phyloP scores from a whole-genome alignment of 1,139 yeast species.

The Yamadazyma aaseri region DNA sequence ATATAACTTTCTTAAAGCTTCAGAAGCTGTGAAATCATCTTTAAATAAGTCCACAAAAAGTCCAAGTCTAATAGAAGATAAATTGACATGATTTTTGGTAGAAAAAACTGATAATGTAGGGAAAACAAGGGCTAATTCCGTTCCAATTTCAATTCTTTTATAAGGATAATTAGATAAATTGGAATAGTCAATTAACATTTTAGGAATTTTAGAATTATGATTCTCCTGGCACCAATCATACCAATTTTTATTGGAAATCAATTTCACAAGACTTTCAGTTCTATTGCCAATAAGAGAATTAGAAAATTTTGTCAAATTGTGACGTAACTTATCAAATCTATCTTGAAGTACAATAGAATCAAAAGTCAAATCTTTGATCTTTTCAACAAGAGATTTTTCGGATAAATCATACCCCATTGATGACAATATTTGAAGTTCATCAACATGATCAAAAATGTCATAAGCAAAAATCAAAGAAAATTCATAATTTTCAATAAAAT shows the following conservation, averaged over 20 bases:
- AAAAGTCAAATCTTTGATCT: slow-evolving; percentile 7
- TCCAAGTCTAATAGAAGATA: slow-evolving; percentile 13
- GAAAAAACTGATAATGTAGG: slow-evolving; percentile 13
- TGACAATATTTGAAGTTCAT: slow-evolving; percentile 16
- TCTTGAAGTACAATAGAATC: slow-evolving; percentile 6
- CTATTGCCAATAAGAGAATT: slow-evolving; percentile 10
- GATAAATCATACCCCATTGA: slow-evolving; percentile 10
- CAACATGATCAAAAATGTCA: slow-evolving; percentile 15
- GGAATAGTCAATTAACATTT: slow-evolving; percentile 14
- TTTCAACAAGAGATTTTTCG: slow-evolving; percentile 1
- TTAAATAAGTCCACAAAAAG: slow-evolving; percentile 12
- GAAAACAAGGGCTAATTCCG: slow-evolving; percentile 12
- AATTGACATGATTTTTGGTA: slow-evolving; percentile 9
- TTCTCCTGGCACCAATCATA: slow-evolving; percentile 17
- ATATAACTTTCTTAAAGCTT: slow-evolving; percentile 9
- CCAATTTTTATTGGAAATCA: slow-evolving; percentile 15
- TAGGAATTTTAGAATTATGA: slow-evolving; percentile 8
- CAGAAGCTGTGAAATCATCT: slow-evolving; percentile 7
- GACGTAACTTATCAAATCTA: slow-evolving; percentile 8
- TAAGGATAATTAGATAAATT: slow-evolving; percentile 14
- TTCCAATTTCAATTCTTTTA: slow-evolving; percentile 9
- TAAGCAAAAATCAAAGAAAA: slow-evolving; percentile 17
- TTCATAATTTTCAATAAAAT: slow-evolving; percentile 16
- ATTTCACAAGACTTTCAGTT: slow-evolving; percentile 10
- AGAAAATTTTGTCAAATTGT: slow-evolving; percentile 9